Conservation (phyloP, 257 asterid species). For the Fraxinus pennsylvanica region DNA sequence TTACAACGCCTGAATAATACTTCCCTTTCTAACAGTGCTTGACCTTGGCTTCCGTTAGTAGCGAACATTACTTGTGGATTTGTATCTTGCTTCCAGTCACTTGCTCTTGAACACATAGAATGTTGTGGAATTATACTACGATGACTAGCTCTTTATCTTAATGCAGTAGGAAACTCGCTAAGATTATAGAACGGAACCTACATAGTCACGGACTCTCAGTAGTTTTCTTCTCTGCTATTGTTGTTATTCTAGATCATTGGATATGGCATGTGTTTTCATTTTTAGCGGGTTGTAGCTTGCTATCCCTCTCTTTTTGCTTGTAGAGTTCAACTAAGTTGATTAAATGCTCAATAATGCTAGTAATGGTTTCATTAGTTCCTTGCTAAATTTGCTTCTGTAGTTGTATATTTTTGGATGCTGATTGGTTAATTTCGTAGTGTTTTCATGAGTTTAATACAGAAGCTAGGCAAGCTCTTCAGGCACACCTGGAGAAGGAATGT, state of each 20-base stretch:
- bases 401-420: slow-evolving; percentile 9
- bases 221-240: neutral
- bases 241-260: neutral
- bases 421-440: slow-evolving; percentile 13
- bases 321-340: neutral
- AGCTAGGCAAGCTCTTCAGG: slow-evolving; percentile 61
- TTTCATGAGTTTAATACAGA: slow-evolving; percentile 45
- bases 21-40: neutral
- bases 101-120: neutral
- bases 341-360: neutral
- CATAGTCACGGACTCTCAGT: neutral
- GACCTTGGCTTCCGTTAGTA: neutral
- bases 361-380: slow-evolving; percentile 6
- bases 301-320: neutral
- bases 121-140: slow-evolving; percentile 12
- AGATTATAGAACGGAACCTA: neutral
- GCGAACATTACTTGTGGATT: slow-evolving; percentile 8
- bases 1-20: slow-evolving; percentile 13
- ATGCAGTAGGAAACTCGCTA: neutral
- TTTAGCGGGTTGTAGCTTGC: neutral
- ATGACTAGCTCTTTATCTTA: neutral
- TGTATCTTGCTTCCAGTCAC: neutral
- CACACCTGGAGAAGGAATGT: slow-evolving; percentile 77
- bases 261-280: neutral
- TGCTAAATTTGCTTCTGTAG: neutral